phyloP scores from a whole-genome alignment of 352 stramenopile genomes.

The Pythium brassicae region DNA sequence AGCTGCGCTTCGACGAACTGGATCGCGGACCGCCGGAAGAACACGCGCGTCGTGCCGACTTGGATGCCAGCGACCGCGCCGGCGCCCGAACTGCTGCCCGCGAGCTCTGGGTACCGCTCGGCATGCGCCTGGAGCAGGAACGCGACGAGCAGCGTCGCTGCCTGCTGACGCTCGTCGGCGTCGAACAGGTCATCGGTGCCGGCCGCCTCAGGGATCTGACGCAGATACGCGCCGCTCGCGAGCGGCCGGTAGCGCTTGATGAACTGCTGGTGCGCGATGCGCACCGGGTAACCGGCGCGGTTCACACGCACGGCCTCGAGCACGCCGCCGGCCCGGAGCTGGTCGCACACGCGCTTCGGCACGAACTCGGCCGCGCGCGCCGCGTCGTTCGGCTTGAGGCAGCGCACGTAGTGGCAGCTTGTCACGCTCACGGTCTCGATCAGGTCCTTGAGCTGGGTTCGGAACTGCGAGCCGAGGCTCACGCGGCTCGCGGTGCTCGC shows the following conservation, averaged over 20 bases:
- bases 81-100: slow-evolving; percentile 27
- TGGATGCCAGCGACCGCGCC: slow-evolving; percentile 59
- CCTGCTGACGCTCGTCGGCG: slow-evolving; percentile 42
- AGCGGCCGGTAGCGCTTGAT: slow-evolving; percentile 87
- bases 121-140: slow-evolving; percentile 71
- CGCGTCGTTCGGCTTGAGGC: slow-evolving; percentile 98
- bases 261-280: slow-evolving; percentile 93
- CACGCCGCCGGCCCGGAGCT: slow-evolving; percentile 97
- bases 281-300: slow-evolving; percentile 96
- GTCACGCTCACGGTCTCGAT: slow-evolving; percentile 93
- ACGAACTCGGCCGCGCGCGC: slow-evolving; percentile 83
- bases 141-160: slow-evolving; percentile 49
- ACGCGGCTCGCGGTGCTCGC: slow-evolving; percentile 38
- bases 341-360: slow-evolving; percentile 92
- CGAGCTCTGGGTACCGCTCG: slow-evolving; percentile 55
- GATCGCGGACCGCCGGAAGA: slow-evolving; percentile 80
- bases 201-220: slow-evolving; percentile 50
- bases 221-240: slow-evolving; percentile 55
- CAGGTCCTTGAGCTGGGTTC: slow-evolving; percentile 87
- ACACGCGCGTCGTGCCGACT: slow-evolving; percentile 75
- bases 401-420: slow-evolving; percentile 97
- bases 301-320: slow-evolving; percentile 98
- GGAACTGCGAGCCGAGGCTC: slow-evolving; percentile 89
- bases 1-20: slow-evolving; percentile 85
- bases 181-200: slow-evolving; percentile 54